A percentile compares a stretch with the other conserved stretches of the same genome.
phyloP scores from a whole-genome alignment of 495 filamentous ascomycete genomes.

The Penicillium cosmopolitanum region DNA sequence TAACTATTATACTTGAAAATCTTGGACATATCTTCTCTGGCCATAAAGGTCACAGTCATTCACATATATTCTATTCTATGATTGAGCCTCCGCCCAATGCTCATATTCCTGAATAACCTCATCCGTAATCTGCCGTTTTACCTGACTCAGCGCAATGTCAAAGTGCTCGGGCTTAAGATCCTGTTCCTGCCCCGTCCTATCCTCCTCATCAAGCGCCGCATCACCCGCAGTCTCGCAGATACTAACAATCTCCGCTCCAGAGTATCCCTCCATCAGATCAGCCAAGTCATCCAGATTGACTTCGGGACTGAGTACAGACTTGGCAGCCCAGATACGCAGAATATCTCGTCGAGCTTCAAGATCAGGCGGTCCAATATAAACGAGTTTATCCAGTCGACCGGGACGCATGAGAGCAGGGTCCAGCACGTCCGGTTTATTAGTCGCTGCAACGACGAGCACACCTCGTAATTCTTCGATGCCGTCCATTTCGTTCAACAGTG shows the following conservation, averaged over 20 bases:
- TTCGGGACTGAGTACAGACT: conserved; percentile 63
- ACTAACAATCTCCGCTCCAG: conserved; percentile 84
- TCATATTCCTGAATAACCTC: conserved; percentile 69
- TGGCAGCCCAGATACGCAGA: conserved; percentile 63
- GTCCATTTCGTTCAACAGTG: conserved; percentile 94
- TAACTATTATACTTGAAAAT: neutral
- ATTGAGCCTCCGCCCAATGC: conserved; percentile 57
- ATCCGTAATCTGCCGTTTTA: conserved; percentile 69
- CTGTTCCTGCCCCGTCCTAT: conserved; percentile 47
- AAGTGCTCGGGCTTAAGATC: conserved; percentile 66
- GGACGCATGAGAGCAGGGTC: conserved; percentile 88
- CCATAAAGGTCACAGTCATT: neutral
- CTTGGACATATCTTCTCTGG: neutral
- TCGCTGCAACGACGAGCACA: conserved; percentile 91
- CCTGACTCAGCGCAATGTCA: conserved; percentile 60
- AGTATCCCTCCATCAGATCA: conserved; percentile 75
- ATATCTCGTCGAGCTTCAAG: conserved; percentile 77
- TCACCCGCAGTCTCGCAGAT: conserved; percentile 73
- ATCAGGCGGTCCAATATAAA: conserved; percentile 88
- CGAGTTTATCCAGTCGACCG: conserved; percentile 84
- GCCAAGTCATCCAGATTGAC: conserved; percentile 70
- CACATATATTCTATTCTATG: conserved; percentile 4
- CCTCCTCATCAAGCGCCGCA: conserved; percentile 59
- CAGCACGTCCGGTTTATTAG: conserved; percentile 84
- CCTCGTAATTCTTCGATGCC: conserved; percentile 84